phyloP scores from a whole-genome alignment of 352 stramenopile species.

The Globisporangium heterothallicum region DNA sequence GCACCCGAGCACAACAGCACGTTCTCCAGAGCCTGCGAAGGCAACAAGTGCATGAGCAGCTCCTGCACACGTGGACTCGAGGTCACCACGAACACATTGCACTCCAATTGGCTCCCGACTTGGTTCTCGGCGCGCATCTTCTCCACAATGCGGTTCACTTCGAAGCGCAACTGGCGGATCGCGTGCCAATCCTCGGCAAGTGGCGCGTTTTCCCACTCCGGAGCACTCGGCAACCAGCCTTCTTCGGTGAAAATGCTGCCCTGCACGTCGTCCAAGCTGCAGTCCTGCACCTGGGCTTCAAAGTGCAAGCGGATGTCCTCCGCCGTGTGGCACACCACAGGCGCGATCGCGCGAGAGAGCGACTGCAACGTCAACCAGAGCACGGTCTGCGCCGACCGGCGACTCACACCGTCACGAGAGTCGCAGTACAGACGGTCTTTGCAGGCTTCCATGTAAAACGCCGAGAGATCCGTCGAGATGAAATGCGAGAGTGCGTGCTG shows the following conservation, averaged over 20 bases:
- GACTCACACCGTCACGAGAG: constrained; percentile 66
- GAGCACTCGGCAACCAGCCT: constrained; percentile 46
- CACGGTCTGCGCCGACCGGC: constrained; percentile 87
- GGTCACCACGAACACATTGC: constrained; percentile 54
- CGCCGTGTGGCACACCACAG: constrained; percentile 93
- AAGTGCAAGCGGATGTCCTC: constrained; percentile 95
- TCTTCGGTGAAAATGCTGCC: constrained; percentile 75
- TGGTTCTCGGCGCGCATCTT: constrained; percentile 46
- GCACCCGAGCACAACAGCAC: constrained; percentile 72
- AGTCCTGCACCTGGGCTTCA: constrained; percentile 38
- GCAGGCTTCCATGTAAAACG: constrained; percentile 97
- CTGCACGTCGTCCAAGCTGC: constrained; percentile 43
- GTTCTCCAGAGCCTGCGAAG: constrained; percentile 62
- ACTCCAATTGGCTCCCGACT: constrained; percentile 71
- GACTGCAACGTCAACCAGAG: constrained; percentile 62
- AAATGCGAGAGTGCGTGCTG: constrained; percentile 91
- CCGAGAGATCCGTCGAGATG: constrained; percentile 93
- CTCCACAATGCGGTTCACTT: constrained; percentile 78
- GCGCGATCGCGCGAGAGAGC: constrained; percentile 66
- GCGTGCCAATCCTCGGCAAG: constrained; percentile 81
- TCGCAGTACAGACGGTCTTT: constrained; percentile 98
- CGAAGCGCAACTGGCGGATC: constrained; percentile 82
- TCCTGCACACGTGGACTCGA: constrained; percentile 27
- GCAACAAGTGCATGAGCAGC: constrained; percentile 56
- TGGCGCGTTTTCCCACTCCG: constrained; percentile 44